A percentile compares a stretch with the other conserved stretches of the same genome.
Conservation (phyloP, 345 rosid species). For the thale cress (Arabidopsis thaliana) region TAIR10.1 NC_003070.9:168001-168500, state of each 20-base stretch:
- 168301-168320: no score
- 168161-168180: no score
- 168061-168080: not conserved
- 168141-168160: conserved; percentile 36
- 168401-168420: no score
- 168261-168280: conserved; percentile 36
- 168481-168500: no score
- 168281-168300: not conserved
- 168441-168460: not conserved
- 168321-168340: no score
- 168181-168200: not conserved
- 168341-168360: no score
- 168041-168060: conserved; percentile 5
- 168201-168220: conserved; percentile 2
- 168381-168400: no score
- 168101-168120: conserved; percentile 27
- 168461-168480: no score
- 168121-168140: conserved; percentile 33
- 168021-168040: conserved; percentile 9
- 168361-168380: no score
- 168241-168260: conserved; percentile 27
- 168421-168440: not conserved
- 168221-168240: not conserved
- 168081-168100: conserved; percentile 11
- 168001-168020: conserved; percentile 21